Evolutionary conservation across 2,329 filamentous ascomycete species (phyloP), one percentile per base, ranked within the genome.

Genomic region (Harringtonia aguacate): DNA sequence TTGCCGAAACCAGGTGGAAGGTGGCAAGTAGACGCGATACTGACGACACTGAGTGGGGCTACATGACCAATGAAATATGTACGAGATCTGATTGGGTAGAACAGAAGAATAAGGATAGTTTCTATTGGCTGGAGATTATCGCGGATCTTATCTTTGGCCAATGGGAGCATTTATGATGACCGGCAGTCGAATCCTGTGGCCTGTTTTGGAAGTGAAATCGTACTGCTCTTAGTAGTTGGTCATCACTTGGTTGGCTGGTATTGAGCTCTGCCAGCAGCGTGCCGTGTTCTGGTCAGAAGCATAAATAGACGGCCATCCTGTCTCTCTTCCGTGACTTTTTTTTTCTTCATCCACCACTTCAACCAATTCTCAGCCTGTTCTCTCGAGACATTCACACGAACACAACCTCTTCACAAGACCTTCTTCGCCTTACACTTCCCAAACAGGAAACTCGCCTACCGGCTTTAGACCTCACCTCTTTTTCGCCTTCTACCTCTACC

Each of bases 181-280:
- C 41, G 41, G 24, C 15, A 12, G 21, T 20, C 15, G 27, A 4
- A 28, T 7, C 4, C 21, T 15, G 33, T 40, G 37, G 36, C 14
- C 45, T 43, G 41, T 35, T 40, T 21, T 38, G 17, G 20, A 17
- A 35, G 31, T 36, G 28, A 36, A 39, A 36, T 44, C 43, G 39
- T 41, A n/a, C 41, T 15, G 20, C 33, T 31, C 34, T 44, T 21
- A 27, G 7, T 10, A 27, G 24, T 27, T 27, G 24, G 24, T 27
- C 24, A 27, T 27, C 24, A 10, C 24, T 27, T 28, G 28, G 36
- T 37, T 13, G 21, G 30, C 10, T 24, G 24, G 15, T 30, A 43
- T 12, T 17, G 17, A 18, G 9, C 17, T 17, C 34, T 36, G 6
- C 13, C 20, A 17, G 20, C 8, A 20, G 21, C 24, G 27, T 10